phyloP scores from a whole-genome alignment of 2,329 filamentous ascomycete species.

The Phaeosphaeria sp. region DNA sequence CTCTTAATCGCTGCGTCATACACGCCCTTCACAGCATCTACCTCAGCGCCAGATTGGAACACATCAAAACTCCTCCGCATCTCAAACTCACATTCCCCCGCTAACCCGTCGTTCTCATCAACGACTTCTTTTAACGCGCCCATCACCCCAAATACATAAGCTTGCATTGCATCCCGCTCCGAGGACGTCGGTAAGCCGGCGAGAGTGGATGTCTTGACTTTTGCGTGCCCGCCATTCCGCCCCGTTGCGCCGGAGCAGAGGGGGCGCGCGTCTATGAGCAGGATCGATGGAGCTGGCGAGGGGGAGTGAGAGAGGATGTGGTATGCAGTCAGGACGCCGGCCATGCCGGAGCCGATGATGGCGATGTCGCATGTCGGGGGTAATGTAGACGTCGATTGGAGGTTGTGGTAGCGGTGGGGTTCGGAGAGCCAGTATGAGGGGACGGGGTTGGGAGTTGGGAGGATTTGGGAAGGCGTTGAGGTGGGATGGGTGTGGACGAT shows the following conservation, averaged over 20 bases:
- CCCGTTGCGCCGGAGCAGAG: constrained; percentile 34
- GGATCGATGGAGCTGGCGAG: constrained; percentile 13
- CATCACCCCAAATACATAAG: constrained; percentile 22
- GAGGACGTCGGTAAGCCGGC: too few species aligned
- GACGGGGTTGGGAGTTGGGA: constrained; percentile 42
- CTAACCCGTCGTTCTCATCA: constrained; percentile 16
- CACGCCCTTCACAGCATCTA: constrained; percentile 6
- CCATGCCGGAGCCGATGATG: constrained; percentile 45
- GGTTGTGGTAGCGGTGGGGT: constrained; percentile 33
- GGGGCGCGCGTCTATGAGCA: constrained; percentile 31
- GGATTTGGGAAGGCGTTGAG: constrained; percentile 11
- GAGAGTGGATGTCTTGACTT: constrained; percentile 53
- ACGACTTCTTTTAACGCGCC: constrained; percentile 16
- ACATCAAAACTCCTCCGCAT: constrained; percentile 31
- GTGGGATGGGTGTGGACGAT: not conserved
- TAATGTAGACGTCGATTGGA: constrained; percentile 36
- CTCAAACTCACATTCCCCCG: constrained; percentile 33
- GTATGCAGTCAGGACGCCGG: constrained; percentile 40
- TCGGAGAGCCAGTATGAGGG: constrained; percentile 48
- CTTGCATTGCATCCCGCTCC: constrained; percentile 14
- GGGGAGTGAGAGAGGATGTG: constrained; percentile 27
- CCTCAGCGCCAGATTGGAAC: constrained; percentile 12
- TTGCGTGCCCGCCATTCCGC: constrained; percentile 52
- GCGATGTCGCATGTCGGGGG: constrained; percentile 37
- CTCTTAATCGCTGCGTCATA: constrained; percentile 13